phyloP scores from a whole-genome alignment of 441 rosid species.

The Omphalea diandra region DNA sequence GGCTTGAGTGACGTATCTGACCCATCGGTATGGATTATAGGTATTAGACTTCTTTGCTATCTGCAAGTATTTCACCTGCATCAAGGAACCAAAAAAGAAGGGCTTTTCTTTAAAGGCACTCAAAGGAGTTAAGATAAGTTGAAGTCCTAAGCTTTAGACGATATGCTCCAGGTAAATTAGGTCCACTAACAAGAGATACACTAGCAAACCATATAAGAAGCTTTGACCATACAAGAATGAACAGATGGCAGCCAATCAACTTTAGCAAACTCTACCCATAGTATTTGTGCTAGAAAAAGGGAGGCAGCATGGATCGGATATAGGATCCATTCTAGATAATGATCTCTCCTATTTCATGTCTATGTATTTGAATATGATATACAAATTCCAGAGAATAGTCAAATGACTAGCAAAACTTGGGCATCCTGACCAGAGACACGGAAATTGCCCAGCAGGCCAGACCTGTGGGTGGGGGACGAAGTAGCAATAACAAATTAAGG shows the following conservation, averaged over 20 bases:
- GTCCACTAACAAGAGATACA: neutral
- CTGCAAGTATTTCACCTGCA: slow-evolving; percentile 97
- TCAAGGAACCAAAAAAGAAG: slow-evolving; percentile 9
- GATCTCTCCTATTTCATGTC: neutral
- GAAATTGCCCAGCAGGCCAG: neutral
- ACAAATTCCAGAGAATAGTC: neutral
- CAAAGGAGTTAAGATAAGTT: neutral
- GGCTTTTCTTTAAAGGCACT: slow-evolving; percentile 5
- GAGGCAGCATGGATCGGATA: neutral
- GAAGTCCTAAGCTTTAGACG: neutral
- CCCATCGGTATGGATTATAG: slow-evolving; percentile 94
- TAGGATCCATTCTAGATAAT: neutral
- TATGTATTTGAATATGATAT: neutral
- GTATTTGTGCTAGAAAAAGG: neutral
- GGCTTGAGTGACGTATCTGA: slow-evolving; percentile 96
- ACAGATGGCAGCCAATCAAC: neutral
- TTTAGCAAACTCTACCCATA: neutral
- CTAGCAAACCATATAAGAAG: neutral
- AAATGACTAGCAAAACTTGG: neutral
- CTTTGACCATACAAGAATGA: neutral
- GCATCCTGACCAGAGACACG: neutral
- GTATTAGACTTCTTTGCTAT: slow-evolving; percentile 85
- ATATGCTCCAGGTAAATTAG: neutral
- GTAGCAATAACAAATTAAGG: neutral
- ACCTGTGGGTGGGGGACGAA: neutral